Base-by-base conservation (phyloP, 2,329 filamentous ascomycete genomes). In the Lecanicillium sp. region DNA sequence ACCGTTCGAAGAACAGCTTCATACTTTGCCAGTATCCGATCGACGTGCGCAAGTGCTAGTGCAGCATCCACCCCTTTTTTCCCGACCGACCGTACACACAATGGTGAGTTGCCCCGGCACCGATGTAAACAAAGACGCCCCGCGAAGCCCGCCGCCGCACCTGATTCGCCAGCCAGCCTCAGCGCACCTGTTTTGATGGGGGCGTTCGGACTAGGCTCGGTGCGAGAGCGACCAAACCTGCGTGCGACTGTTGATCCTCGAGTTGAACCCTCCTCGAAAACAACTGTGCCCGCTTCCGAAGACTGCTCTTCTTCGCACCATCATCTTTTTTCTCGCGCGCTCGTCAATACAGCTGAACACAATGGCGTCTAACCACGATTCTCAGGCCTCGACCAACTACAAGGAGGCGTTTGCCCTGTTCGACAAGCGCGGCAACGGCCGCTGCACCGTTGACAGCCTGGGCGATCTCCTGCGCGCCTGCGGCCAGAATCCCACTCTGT, bases 331-430 rank as follows among this genome's bases (percentile, higher is more conserved):
- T 33, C 30, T 12, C n/a, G 17, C 12, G 18, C 17, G 9, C 12
- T 33, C 29, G 19, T 12, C 33, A 37, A 46, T 20, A 41, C n/a
- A 22, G 34, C 13, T 17, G 27, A 40, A 49, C 41, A 57, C 37
- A 46, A 73, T 72, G 68, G 52, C 65, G 54, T 68, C 71, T 73
- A 73, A 74, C 58, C 57, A 68, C 44, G 70, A 73, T 46, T 56
- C 64, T 33, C 76, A 82, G 78, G 78, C 78, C 63, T 81, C 76
- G 46, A 97, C 90, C 71, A 97, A 98, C 83, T 98, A 97, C 87
- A 97, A 97, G 76, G 92, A 98, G 82, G 92, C 92, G 53, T 98
- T 98, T 69, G 89, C 89, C 56, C 85, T 98, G 63, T 98, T 97
- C 74, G 92, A 98, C 77, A 97, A 96, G 81, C 90, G 92, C 65